phyloP scores from a whole-genome alignment of 768 basidiomycete genomes.

The Pleurotus salmoneostramineus region DNA sequence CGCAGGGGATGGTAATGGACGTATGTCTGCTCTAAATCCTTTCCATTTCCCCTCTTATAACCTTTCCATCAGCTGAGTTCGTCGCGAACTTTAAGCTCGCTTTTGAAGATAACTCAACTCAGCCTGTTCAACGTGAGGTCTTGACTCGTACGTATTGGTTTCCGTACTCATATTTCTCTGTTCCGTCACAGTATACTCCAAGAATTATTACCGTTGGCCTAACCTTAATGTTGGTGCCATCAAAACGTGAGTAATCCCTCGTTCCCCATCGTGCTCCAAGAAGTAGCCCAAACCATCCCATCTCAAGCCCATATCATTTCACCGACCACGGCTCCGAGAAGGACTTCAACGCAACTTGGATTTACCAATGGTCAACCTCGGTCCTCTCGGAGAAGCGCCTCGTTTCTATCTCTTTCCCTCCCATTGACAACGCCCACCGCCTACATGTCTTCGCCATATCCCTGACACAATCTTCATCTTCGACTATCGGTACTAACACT shows the following conservation, averaged over 20 bases:
- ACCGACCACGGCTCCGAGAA: constrained; percentile 25
- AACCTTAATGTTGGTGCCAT: constrained; percentile 39
- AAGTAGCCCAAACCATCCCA: no score
- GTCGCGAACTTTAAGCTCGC: constrained; percentile 30
- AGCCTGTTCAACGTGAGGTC: constrained; percentile 28
- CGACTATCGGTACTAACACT: not conserved
- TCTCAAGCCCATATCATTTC: constrained; percentile 41
- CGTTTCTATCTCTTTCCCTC: constrained; percentile 40
- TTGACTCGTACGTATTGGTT: not conserved
- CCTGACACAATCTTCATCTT: constrained; percentile 25
- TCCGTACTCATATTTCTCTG: not conserved
- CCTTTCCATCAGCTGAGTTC: constrained; percentile 17
- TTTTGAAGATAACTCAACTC: constrained; percentile 31
- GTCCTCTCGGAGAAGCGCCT: constrained; percentile 35
- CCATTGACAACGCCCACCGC: constrained; percentile 21
- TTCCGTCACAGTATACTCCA: constrained; percentile 32
- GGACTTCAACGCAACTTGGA: constrained; percentile 38
- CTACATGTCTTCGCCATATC: constrained; percentile 45
- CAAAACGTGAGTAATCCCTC: constrained; percentile 27
- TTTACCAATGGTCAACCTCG: constrained; percentile 42
- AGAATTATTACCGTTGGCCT: constrained; percentile 42
- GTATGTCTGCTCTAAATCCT: constrained; percentile 17
- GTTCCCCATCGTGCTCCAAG: not conserved
- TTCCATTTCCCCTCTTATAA: not conserved
- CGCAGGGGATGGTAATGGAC: constrained; percentile 32